These are phyloP conservation scores for Yarrowia sp. DNA, from an alignment of 805 yeast species.

Conservation along the genomic window DNA sequence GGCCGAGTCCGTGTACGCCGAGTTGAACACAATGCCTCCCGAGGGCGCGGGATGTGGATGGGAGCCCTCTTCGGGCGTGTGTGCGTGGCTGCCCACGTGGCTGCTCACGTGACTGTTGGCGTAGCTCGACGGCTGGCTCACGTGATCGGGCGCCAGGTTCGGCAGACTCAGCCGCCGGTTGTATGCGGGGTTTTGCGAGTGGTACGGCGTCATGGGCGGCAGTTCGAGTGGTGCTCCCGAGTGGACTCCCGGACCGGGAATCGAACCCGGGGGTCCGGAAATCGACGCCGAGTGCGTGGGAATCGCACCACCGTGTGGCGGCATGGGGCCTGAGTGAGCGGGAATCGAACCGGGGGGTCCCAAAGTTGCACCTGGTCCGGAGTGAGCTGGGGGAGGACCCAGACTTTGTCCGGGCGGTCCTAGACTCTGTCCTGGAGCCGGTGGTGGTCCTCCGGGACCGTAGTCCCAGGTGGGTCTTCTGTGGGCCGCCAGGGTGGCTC, in stretches of 20 bases:
- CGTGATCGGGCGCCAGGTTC: slow-evolving; percentile 20
- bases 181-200: slow-evolving; percentile 10
- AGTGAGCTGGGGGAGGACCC: too few species aligned
- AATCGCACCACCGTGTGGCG: too few species aligned
- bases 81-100: slow-evolving; percentile 11
- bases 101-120: background rate
- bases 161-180: slow-evolving; percentile 25
- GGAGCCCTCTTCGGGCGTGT: slow-evolving; percentile 23
- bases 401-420: too few species aligned
- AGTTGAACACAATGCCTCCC: slow-evolving; percentile 21
- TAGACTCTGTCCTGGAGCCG: too few species aligned
- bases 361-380: too few species aligned
- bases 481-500: slow-evolving; percentile 44
- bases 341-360: too few species aligned
- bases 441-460: slow-evolving; percentile 2
- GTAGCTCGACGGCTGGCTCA: background rate
- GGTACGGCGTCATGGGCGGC: slow-evolving; percentile 3
- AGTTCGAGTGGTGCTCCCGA: background rate
- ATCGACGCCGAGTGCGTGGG: too few species aligned
- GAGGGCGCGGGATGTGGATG: slow-evolving; percentile 4
- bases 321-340: too few species aligned
- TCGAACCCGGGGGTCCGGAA: too few species aligned
- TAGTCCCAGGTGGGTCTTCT: slow-evolving; percentile 32
- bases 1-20: slow-evolving; percentile 24
- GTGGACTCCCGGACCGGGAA: too few species aligned